Base-by-base conservation (phyloP, 1,284 basidiomycete genomes). In the Meripilus lineatus region DNA sequence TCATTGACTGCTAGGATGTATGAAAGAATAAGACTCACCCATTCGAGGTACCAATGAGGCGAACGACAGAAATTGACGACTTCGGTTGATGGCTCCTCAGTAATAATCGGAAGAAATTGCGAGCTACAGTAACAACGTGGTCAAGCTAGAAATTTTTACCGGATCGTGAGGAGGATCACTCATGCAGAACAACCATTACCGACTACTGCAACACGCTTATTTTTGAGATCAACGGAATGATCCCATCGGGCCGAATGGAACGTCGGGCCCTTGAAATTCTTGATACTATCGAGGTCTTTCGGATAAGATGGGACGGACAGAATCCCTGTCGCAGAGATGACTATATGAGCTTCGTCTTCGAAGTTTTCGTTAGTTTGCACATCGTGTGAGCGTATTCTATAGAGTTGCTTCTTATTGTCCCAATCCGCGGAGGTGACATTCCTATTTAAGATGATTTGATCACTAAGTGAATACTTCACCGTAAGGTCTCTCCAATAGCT, bases 31-130 rank as follows among this genome's bases (percentile, higher is more conserved):
- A 8, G 28, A 44, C 8, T 48, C 63, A 39, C 50, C 73, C 73
- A 1, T 61, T 57, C 3, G 68, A 71, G 14, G 22, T 69, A 59
- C 74, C 74, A 77, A 38, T 64, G 66, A 1, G 71, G 67, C 2
- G 69, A 70, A 11, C 72, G 65, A 51, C 66, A 68, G 50, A 75
- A 75, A 32, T 76, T 67, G 1, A 64, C 61, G 21, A 79, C 61
- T 24, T 65, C 45, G 2, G 69, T 62, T 2, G 52, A 57, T 10
- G 67, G 61, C 34, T 69, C 67, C 42, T 70, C 51, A 0, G 68
- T 58, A 20, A 78, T 70, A 4, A 58, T 49, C 1, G 74, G 73
- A 5, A 75, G 51, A 34, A 75, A 64, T 44, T 77, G 74, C 2
- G 67, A 58, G 0, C 74, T 75, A 46, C 13, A 26, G 39, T 4